Evolutionary conservation across 2,329 filamentous ascomycete genomes (phyloP), one percentile per base, ranked within the genome.

Genomic region (Nemania diffusa): DNA sequence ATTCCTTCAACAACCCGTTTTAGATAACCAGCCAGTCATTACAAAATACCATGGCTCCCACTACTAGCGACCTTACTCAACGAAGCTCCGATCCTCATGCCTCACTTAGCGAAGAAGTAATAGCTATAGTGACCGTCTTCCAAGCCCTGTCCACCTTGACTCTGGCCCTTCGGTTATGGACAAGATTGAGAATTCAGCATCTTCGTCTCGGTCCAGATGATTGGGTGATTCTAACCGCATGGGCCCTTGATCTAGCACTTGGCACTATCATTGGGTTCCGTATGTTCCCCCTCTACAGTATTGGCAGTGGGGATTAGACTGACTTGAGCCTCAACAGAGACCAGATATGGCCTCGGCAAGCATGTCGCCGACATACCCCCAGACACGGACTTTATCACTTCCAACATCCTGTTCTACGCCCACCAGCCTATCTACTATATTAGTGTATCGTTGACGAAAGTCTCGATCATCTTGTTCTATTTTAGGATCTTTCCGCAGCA

Each of bases 391-490:
- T 57, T 50, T 29, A 63, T 37, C 17, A 63, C 52, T 8, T 63
- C 52, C 1, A 57, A 57, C 24, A 50, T 63, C 17, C 9, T 63
- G 15, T 63, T 63, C 29, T 63, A 57, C 13, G 60, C 60, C 9
- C 40, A 57, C 9, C 60, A 63, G n/a, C 60, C 52, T 22, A 29
- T 63, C 42, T 63, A 63, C 44, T 57, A 57, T 29, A 40, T 57
- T 40, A 57, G 60, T 26, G 60, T 63, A 8, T 57, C 52, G 17
- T 29, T 63, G 7, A 63, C 60, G 8, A 63, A 63, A 29, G 42
- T 63, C 22, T 63, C 60, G 1, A 63, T 63, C 17, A 57, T 63
- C 22, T 5, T 63, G 8, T 63, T 63, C 42, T 63, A 63, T 51
- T 63, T 63, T 6, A 40, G 13, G 4, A 27, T 63, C 11, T 50